Base-by-base conservation (phyloP, 2,329 filamentous ascomycete genomes). In the Dothideomycetes sp. region DNA sequence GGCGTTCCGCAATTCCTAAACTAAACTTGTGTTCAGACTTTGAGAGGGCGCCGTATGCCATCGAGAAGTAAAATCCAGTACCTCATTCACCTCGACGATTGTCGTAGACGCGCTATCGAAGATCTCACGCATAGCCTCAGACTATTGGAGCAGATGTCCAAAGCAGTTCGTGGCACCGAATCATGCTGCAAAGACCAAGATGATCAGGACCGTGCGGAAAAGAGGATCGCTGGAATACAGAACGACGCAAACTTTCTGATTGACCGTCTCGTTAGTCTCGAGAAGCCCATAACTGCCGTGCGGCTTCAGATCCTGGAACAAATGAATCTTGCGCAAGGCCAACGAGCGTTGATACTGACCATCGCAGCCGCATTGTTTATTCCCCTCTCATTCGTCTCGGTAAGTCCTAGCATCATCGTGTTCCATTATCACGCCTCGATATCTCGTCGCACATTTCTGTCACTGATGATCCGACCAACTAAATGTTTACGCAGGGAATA, bases 31-130 rank as follows among this genome's bases (percentile, higher is more conserved):
- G 17, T 4, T 12, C n/a, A 16, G 22, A 30, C 9, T 18, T 7
- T n/a, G 2, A 8, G 8, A 3, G 1, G 5, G 31, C 22, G 19
- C 14, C 2, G 29, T 29, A 8, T 29, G 15, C 36, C 36, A 5
- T 24, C 18, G 2, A 38, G 36, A 9, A 38, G 36, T 11, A 38
- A 38, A 11, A 33, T 38, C 3, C 36, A 38, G 18, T 38, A 38
- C 10, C 30, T 38, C 7, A 7, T 38, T 9, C 36, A 33, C 18
- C n/a, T 38, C 14, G 36, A 38, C 3, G 36, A 38, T 33, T 38
- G 36, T 5, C 36, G 36, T 4, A 17, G 29, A 9, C 30, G 30
- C 4, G 30, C 30, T 3, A 38, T 38, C 3, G 14, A 11, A n/a
- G 29, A 37, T 29, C 12, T 37, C 15, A 3, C 22, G 11, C 14